Evolutionary conservation across 192 early-diverging fungal genomes (phyloP).

Genomic region (Umbelopsis isabellina): DNA sequence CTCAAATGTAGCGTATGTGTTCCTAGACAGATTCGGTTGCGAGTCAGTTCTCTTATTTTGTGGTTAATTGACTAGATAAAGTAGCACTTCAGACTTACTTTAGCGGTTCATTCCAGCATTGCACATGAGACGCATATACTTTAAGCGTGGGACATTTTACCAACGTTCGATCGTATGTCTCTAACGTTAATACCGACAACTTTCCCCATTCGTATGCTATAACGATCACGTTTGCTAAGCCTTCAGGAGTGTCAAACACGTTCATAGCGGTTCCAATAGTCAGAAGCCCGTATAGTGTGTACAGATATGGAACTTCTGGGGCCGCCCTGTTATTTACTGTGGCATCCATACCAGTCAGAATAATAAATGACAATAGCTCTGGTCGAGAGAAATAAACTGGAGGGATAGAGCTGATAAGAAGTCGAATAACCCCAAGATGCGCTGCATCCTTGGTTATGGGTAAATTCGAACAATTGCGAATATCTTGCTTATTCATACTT

Average conservation of each 20-base stretch:
- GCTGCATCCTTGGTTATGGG: constrained; percentile 3
- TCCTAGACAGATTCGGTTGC: not conserved
- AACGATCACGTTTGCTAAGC: not conserved
- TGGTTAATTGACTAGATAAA: too few species aligned
- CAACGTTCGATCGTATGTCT: constrained; percentile 13
- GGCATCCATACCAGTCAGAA: constrained; percentile 32
- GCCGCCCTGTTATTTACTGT: constrained; percentile 21
- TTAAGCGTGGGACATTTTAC: constrained; percentile 42
- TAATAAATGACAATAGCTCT: constrained; percentile 26
- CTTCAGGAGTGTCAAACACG: not conserved
- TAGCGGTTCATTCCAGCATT: constrained; percentile 42
- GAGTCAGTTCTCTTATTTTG: not conserved
- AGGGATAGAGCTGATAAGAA: constrained; percentile 25
- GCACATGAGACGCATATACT: constrained; percentile 42
- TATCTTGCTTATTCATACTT: constrained; percentile 11
- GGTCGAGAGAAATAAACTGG: constrained; percentile 36
- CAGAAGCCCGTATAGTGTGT: constrained; percentile 35
- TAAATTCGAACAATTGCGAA: not conserved
- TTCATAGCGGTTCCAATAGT: constrained; percentile 27
- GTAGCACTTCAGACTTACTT: not conserved
- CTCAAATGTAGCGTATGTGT: constrained; percentile 23
- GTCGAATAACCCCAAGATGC: constrained; percentile 13
- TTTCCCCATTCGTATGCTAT: constrained; percentile 33
- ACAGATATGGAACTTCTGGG: constrained; percentile 28
- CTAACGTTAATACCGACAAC: constrained; percentile 8